Base-by-base conservation (phyloP, 345 rosid genomes). In the Capsella bursapastoris region DNA sequence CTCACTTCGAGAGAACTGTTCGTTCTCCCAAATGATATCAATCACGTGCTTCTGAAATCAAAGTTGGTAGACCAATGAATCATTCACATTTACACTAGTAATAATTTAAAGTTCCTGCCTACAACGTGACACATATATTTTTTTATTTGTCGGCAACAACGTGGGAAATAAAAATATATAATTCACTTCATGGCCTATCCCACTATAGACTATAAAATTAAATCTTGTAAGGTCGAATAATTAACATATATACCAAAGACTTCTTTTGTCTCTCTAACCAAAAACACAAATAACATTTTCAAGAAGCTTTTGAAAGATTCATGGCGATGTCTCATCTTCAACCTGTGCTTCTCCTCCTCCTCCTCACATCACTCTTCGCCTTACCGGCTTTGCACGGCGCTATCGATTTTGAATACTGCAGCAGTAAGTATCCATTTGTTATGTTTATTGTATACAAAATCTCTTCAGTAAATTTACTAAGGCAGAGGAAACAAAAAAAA, bases 251-350 rank as follows among this genome's bases (percentile, higher is more conserved):
- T 43, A 43, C 1, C 7, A 12, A 43, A 43, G 53, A 48, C 52
- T 48, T 16, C 11, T 49, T 16, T 49, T 45, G 3, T 45, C 12
- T 49, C 53, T 49, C 53, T 49, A 16, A 53, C 60, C 31, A 31
- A 56, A 31, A 56, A 14, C 61, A 31, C 3, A 56, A 7, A 34
- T 15, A 57, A 2, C 4, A 22, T 35, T 57, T 57, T 8, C 28
- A 34, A 34, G 60, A 1, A 56, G 60, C 28, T 57, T 35, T 35
- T n/a, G 34, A 34, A 34, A 37, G 45, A 58, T 35, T 18, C 45
- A 58, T 58, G 64, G 64, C 45, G n/a, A 58, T 58, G 44, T 58
- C 64, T 58, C 45, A 58, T 2, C 8, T 58, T 14, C 64, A 37
- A 25, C 4, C n/a, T 5, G 3, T 58, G 29, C 64, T 35, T 31